Conservation (phyloP, 768 basidiomycete genomes). For the Rhodocollybia butyracea region DNA sequence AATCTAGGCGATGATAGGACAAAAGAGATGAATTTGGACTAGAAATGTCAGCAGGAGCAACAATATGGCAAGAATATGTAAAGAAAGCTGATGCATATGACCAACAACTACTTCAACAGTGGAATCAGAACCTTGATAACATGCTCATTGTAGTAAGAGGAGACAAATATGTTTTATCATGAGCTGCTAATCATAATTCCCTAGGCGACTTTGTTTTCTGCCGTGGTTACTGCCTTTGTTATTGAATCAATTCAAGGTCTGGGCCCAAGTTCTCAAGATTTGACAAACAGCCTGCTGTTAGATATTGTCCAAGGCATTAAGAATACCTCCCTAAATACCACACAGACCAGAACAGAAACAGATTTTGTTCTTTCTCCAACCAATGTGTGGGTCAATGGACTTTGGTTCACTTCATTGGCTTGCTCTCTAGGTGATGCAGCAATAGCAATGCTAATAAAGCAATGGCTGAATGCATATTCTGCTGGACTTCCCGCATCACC, state of each 20-base stretch:
- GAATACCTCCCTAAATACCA: background rate
- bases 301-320: conserved; percentile 7
- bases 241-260: conserved; percentile 5
- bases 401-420: conserved; percentile 11
- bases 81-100: conserved; percentile 9
- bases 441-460: conserved; percentile 13
- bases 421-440: conserved; percentile 11
- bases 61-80: conserved; percentile 11
- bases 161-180: background rate
- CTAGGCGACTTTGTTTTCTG: conserved; percentile 13
- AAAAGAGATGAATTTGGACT: conserved; percentile 8
- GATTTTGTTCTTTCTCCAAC: conserved; percentile 7
- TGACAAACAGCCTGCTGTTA: conserved; percentile 7
- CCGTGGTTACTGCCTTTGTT: conserved; percentile 12
- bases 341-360: background rate
- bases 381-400: conserved; percentile 11
- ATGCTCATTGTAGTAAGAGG: conserved; percentile 13
- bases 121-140: conserved; percentile 12
- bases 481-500: conserved; percentile 11
- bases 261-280: conserved; percentile 8
- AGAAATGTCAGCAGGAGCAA: conserved; percentile 11
- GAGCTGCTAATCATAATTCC: background rate
- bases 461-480: conserved; percentile 13
- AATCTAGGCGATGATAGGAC: background rate
- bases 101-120: conserved; percentile 10